Conservation (phyloP, 805 yeast species). For the Yamadazyma kitorensis region DNA sequence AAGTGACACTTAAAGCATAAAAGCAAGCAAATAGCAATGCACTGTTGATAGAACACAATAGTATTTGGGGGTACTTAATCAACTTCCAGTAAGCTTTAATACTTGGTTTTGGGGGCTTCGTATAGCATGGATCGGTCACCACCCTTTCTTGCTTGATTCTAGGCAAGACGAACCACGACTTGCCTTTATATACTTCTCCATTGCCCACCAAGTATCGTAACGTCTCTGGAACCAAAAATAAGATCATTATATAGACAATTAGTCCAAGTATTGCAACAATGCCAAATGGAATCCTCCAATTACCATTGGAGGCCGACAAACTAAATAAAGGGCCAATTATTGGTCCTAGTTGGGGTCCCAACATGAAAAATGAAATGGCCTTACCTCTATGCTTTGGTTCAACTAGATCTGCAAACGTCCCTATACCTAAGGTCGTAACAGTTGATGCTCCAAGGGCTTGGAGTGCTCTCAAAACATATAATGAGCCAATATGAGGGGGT, state of each 20-base stretch:
- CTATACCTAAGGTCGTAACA: conserved; percentile 36
- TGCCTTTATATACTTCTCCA: conserved; percentile 20
- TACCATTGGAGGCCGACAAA: conserved; percentile 21
- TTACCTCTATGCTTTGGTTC: conserved; percentile 30
- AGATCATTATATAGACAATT: conserved; percentile 20
- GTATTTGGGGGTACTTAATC: conserved; percentile 41
- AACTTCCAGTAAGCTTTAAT: conserved; percentile 34
- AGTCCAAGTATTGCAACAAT: conserved; percentile 27
- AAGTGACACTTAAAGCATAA: conserved; percentile 52
- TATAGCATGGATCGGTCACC: conserved; percentile 26
- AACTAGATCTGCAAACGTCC: conserved; percentile 32
- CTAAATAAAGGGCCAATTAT: conserved; percentile 35
- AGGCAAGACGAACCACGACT: conserved; percentile 27
- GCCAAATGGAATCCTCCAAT: conserved; percentile 37
- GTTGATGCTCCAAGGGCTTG: conserved; percentile 39
- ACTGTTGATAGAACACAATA: conserved; percentile 44
- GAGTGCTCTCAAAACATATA: conserved; percentile 29
- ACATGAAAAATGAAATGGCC: conserved; percentile 32
- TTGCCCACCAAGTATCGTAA: conserved; percentile 37
- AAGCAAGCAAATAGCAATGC: conserved; percentile 54
- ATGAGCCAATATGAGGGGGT: conserved; percentile 27
- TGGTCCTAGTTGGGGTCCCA: conserved; percentile 41
- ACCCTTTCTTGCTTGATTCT: conserved; percentile 20
- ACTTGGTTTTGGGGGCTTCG: conserved; percentile 47
- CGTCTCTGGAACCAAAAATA: conserved; percentile 39